phyloP scores from a whole-genome alignment of 2,329 filamentous ascomycete genomes.

The Penicillium sclerotiorum region DNA sequence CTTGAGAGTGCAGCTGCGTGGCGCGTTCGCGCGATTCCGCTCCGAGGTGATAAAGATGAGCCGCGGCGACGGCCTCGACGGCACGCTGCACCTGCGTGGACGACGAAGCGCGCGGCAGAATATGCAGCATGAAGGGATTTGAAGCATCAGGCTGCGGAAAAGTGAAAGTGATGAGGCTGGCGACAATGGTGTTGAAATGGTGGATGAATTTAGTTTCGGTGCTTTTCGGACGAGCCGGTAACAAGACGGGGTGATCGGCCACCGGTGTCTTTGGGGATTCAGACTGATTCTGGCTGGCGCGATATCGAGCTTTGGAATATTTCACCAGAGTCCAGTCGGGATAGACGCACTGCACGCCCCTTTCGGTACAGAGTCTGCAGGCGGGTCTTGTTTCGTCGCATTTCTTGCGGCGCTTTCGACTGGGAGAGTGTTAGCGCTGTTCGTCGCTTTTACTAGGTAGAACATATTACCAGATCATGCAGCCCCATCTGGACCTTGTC shows the following conservation, averaged over 20 bases:
- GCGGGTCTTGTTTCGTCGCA: slow-evolving; percentile 9
- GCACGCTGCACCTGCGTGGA: slow-evolving; percentile 10
- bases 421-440: slow-evolving; percentile 1
- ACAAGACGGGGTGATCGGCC: not conserved
- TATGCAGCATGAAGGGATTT: slow-evolving; percentile 8
- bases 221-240: slow-evolving; percentile 4
- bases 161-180: slow-evolving; percentile 7
- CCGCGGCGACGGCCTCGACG: slow-evolving; percentile 11
- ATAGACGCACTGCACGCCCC: slow-evolving; percentile 4
- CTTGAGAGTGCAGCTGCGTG: slow-evolving; percentile 9
- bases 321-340: slow-evolving; percentile 11
- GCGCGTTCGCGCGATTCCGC: slow-evolving; percentile 5
- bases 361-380: slow-evolving; percentile 4
- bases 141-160: not conserved
- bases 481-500: slow-evolving; percentile 15
- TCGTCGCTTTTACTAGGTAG: no score
- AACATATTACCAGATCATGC: slow-evolving; percentile 12
- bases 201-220: slow-evolving; percentile 7
- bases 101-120: slow-evolving; percentile 2
- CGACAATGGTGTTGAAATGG: slow-evolving; percentile 7
- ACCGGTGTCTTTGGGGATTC: not conserved
- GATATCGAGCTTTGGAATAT: slow-evolving; percentile 7
- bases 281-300: not conserved
- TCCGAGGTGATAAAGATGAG: slow-evolving; percentile 10
- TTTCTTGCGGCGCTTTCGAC: slow-evolving; percentile 11